phyloP scores from a whole-genome alignment of 164 flowering plant species.

The Paratinospora sagittata region DNA sequence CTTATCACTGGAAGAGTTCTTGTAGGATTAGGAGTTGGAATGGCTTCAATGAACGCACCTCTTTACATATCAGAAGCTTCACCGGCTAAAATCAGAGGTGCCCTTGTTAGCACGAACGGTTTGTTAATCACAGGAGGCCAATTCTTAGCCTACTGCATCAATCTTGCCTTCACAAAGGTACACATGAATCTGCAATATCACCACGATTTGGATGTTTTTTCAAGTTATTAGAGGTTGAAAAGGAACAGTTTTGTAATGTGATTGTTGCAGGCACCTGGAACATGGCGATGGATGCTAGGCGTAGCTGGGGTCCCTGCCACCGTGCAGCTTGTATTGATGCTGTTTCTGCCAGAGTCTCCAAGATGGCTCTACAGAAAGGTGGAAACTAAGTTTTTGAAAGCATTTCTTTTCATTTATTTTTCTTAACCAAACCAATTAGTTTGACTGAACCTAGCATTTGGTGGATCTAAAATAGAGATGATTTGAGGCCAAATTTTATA shows the following conservation, averaged over 20 bases:
- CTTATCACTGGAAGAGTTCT: conserved; percentile 66
- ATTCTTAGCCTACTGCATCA: conserved; percentile 66
- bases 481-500: too few species aligned
- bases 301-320: conserved; percentile 74
- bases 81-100: conserved; percentile 83
- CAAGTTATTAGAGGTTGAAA: too few species aligned
- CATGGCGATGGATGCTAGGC: conserved; percentile 97
- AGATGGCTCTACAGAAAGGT: conserved; percentile 87
- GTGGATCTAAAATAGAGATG: too few species aligned
- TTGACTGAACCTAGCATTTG: too few species aligned
- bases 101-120: conserved; percentile 78
- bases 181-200: neutral
- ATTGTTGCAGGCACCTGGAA: conserved; percentile 46
- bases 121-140: conserved; percentile 83
- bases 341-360: conserved; percentile 82
- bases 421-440: neutral
- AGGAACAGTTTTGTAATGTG: neutral
- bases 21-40: conserved; percentile 84
- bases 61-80: conserved; percentile 89
- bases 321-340: conserved; percentile 65
- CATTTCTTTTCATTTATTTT: neutral
- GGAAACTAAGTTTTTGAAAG: neutral
- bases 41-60: conserved; percentile 92
- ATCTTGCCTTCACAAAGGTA: conserved; percentile 69
- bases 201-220: too few species aligned